A percentile compares a stretch with the other conserved stretches of the same genome.
phyloP scores from a whole-genome alignment of 2,329 filamentous ascomycete species.

The Leptoxyphium fumago region DNA sequence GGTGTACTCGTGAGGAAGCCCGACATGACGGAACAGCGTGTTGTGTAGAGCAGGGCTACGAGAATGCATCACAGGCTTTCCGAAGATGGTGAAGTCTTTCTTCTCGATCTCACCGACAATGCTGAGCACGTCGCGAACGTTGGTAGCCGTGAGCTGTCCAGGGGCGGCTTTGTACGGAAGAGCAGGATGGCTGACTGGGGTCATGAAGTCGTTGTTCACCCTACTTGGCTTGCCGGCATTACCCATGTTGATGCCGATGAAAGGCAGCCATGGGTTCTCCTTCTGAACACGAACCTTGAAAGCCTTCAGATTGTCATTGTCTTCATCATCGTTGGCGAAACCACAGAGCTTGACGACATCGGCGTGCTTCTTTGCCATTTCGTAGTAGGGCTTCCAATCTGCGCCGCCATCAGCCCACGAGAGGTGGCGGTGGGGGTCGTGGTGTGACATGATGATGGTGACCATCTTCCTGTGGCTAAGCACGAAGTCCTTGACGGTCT shows the following conservation, averaged over 20 bases:
- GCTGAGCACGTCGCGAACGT: constrained; percentile 67
- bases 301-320: constrained; percentile 71
- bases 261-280: constrained; percentile 55
- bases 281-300: constrained; percentile 67
- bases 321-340: constrained; percentile 56
- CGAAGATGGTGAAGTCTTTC: constrained; percentile 75
- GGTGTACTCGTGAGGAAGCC: constrained; percentile 73
- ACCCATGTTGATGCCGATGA: constrained; percentile 97
- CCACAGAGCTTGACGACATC: constrained; percentile 93
- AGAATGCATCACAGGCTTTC: constrained; percentile 67
- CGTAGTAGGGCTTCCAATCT: constrained; percentile 82
- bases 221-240: constrained; percentile 73
- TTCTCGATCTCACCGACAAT: constrained; percentile 64
- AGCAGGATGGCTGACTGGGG: constrained; percentile 77
- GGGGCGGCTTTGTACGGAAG: constrained; percentile 90
- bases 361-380: constrained; percentile 74
- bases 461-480: constrained; percentile 48
- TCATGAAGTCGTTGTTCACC: constrained; percentile 83
- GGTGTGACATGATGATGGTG: constrained; percentile 86
- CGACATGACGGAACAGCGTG: constrained; percentile 57
- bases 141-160: constrained; percentile 77
- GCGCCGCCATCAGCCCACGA: constrained; percentile 58
- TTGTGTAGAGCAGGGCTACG: constrained; percentile 86
- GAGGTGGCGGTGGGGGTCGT: constrained; percentile 64
- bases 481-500: constrained; percentile 49